Base-by-base conservation (phyloP, 805 yeast species). In the Yarrowia sp. region DNA sequence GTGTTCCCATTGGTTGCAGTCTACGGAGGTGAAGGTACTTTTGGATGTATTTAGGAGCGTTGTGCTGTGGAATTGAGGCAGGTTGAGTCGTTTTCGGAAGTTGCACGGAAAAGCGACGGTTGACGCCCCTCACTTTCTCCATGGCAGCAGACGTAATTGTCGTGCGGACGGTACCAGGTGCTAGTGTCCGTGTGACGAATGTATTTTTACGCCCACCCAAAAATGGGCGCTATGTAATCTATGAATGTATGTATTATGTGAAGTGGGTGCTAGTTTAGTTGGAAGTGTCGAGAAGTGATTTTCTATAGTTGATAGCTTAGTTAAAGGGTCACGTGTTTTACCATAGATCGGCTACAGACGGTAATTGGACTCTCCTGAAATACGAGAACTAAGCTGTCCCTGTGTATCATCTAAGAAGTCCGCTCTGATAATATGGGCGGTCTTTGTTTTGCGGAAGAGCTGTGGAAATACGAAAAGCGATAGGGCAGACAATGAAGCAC, bases 161-260 rank as follows among this genome's bases (percentile, higher is more conserved):
- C 35, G 35, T 44, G 13, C 35, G 36, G 51, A 44, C 35, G 51
- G 25, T 19, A 19, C 35, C 14, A n/a, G 19, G 14, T 27, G 51
- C 19, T n/a, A n/a, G n/a, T n/a, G n/a, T 16, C 24, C 25, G 51
- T 29, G 19, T 19, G 51, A 19, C 56, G 21, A 32, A 31, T 47
- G 56, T 47, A 47, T 33, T 47, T 31, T 47, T 32, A 32, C 39
- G 38, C 39, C 38, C 39, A 31, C 38, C 38, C 38, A 32, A 47
- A 32, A 32, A 19, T 21, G 56, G 56, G 56, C 38, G 56, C 56
- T 47, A 47, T 47, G 56, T 47, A 47, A 32, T 47, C 39, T 47
- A 47, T 47, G 56, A 47, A 47, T 47, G 38, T 47, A 47, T 47
- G 39, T 47, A 33, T 44, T 47, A 33, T 44, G 35, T 25, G 49